phyloP scores from a whole-genome alignment of 768 basidiomycete species.

The Dacryopinax primogenitus region DNA sequence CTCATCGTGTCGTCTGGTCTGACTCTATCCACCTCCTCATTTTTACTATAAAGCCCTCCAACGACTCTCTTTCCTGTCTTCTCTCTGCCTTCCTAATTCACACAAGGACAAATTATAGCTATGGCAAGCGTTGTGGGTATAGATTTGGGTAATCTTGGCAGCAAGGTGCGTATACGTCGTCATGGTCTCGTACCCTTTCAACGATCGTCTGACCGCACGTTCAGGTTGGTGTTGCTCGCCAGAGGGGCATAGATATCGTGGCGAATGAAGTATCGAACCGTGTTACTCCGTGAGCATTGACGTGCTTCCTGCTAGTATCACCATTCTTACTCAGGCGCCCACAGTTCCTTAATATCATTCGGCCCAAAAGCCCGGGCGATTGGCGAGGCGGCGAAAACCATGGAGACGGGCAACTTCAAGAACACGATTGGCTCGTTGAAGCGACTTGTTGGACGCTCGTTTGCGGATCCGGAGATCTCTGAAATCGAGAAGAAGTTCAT shows the following conservation, averaged over 20 bases:
- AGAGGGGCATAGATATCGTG: slow-evolving; percentile 97
- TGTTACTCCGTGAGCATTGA: slow-evolving; percentile 67
- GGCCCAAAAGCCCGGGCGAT: slow-evolving; percentile 81
- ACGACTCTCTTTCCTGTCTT: slow-evolving; percentile 4
- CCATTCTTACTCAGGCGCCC: background rate
- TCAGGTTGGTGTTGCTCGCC: slow-evolving; percentile 89
- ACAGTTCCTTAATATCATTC: slow-evolving; percentile 86
- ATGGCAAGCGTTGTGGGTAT: slow-evolving; percentile 88
- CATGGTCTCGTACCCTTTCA: slow-evolving; percentile 13
- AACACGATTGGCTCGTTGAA: slow-evolving; percentile 93
- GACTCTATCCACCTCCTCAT: background rate
- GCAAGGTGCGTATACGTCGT: slow-evolving; percentile 46
- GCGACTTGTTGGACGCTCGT: slow-evolving; percentile 70
- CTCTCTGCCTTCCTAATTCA: slow-evolving; percentile 8
- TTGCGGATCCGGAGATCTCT: slow-evolving; percentile 68
- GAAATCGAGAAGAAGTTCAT: slow-evolving; percentile 83
- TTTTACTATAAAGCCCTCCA: slow-evolving; percentile 6
- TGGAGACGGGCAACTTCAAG: slow-evolving; percentile 94
- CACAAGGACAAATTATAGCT: background rate
- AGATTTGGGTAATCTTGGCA: slow-evolving; percentile 81
- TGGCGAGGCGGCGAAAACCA: slow-evolving; percentile 92
- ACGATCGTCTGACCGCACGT: background rate
- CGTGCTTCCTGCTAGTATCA: background rate
- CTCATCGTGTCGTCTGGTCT: background rate
- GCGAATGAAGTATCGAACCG: slow-evolving; percentile 96